Evolutionary conservation across 768 basidiomycete species (phyloP), one percentile per base, ranked within the genome.

Genomic region (Kwoniella botswanensis): DNA sequence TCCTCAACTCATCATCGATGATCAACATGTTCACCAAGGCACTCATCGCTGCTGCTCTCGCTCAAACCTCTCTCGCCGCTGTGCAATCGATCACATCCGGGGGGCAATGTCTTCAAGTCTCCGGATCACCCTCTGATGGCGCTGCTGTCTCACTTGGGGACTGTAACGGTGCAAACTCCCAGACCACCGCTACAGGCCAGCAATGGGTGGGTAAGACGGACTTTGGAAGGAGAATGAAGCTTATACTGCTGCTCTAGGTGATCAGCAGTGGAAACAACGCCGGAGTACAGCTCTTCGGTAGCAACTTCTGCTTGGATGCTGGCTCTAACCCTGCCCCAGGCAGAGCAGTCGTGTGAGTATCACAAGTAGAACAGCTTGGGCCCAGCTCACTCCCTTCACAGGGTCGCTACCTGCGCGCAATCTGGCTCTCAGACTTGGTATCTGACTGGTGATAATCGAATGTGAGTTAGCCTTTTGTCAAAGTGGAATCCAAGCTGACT

Each of bases 401-500:
- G 73, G 1, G 44, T 76, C 12, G 41, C 58, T 41, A 46, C 50
- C 5, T 76, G 75, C 44, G 54, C 12, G 21, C 57, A 57, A 12
- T 58, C 58, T 2, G 66, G 58, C 52, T 56, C 75, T 43, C 75
- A 76, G 66, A 74, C 70, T 9, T 76, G 72, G 72, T 76, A 74
- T 46, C 35, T 74, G 54, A 76, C 75, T 1, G 63, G 56, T 12
- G 75, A 76, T 46, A 59, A 74, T 63, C 67, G 72, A 60, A 46
- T 76, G 73, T 70, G 52, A 70, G 72, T 68, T 6, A 5, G 42
- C 15, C 44, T 41, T 66, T 11, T 6, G 35, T 35, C 5, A 35
- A 35, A 35, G 35, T 35, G 35, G 35, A 35, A 35, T 43, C 42
- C 57, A 21, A 21, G 22, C 42, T 66, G 55, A n/a, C 35, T 15